A percentile compares a stretch with the other conserved stretches of the same genome.
Evolutionary conservation across 2,329 filamentous ascomycete genomes (phyloP).

Genomic region (Aspergillus aculeatus): DNA sequence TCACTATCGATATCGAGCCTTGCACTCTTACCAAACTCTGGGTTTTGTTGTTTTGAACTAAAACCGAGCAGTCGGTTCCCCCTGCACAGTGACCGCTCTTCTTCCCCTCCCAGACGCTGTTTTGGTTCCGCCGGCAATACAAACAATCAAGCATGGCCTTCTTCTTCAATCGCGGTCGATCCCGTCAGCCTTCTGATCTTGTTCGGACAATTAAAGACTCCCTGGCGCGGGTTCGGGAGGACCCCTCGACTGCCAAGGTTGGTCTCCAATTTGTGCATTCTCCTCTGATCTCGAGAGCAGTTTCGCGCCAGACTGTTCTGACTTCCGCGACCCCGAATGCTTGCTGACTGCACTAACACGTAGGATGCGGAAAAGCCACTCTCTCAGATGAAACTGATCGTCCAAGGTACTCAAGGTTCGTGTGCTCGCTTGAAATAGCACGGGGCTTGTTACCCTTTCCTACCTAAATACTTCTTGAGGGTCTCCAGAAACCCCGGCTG

Average conservation of each 20-base stretch:
- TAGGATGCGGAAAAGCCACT: constrained; percentile 81
- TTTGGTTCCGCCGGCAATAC: constrained; percentile 14
- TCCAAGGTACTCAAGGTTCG: constrained; percentile 87
- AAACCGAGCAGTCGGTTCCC: neutral
- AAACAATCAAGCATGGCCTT: constrained; percentile 60
- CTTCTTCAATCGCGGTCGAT: constrained; percentile 63
- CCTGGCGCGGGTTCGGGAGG: constrained; percentile 60
- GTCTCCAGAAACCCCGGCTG: constrained; percentile 1
- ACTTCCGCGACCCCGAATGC: constrained; percentile 16
- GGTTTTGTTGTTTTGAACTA: neutral
- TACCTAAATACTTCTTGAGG: no score
- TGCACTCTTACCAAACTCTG: neutral
- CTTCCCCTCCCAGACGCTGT: constrained; percentile 4
- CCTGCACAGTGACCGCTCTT: constrained; percentile 10
- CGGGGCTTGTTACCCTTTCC: neutral
- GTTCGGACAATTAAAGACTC: constrained; percentile 64
- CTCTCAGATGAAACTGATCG: constrained; percentile 83
- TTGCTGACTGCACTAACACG: constrained; percentile 22
- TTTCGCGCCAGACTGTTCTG: neutral
- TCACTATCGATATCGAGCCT: no score
- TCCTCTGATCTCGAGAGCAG: neutral
- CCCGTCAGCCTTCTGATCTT: constrained; percentile 63
- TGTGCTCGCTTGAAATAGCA: neutral
- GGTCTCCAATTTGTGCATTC: constrained; percentile 9
- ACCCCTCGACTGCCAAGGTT: constrained; percentile 57